Percentiles rank a stretch among this genome's conserved stretches.
Conservation (phyloP, 1,139 yeast genomes). For the Wickerhamomyces sp. region DNA sequence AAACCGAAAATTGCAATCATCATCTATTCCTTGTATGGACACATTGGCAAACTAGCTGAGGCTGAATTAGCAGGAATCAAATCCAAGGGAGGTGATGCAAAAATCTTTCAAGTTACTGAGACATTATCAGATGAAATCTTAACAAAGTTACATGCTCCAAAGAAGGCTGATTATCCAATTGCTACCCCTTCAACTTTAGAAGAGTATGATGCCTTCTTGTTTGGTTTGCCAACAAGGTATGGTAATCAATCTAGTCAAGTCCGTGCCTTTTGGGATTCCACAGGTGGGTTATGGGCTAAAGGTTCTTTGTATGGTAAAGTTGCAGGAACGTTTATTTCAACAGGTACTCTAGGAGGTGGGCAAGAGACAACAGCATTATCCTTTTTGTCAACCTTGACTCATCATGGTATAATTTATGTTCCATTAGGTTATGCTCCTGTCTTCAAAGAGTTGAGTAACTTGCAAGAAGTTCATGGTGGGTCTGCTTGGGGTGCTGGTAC, state of each 20-base stretch:
- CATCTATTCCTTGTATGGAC: conserved; percentile 78
- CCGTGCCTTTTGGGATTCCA: conserved; percentile 13
- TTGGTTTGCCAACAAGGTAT: conserved; percentile 15
- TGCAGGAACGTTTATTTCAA: conserved; percentile 11
- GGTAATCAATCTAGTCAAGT: conserved; percentile 13
- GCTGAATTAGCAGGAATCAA: conserved; percentile 64
- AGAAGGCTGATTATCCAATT: conserved; percentile 10
- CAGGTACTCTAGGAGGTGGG: conserved; percentile 14
- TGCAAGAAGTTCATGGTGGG: conserved; percentile 13
- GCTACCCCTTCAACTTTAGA: conserved; percentile 7
- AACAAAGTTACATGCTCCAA: conserved; percentile 8
- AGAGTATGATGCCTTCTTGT: conserved; percentile 9
- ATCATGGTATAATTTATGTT: conserved; percentile 12
- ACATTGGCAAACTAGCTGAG: conserved; percentile 61
- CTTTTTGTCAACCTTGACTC: conserved; percentile 8
- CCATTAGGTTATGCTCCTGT: conserved; percentile 11
- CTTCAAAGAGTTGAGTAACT: conserved; percentile 3
- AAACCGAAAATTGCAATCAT: conserved; percentile 39
- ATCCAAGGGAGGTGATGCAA: conserved; percentile 65
- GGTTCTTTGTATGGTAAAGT: conserved; percentile 9
- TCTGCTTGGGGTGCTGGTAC: conserved; percentile 17
- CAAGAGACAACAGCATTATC: conserved; percentile 10
- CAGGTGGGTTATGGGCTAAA: conserved; percentile 14
- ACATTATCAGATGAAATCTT: conserved; percentile 6
- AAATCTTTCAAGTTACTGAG: conserved; percentile 42